phyloP scores from a whole-genome alignment of 495 filamentous ascomycete genomes.

The Xylaria intraflava region DNA sequence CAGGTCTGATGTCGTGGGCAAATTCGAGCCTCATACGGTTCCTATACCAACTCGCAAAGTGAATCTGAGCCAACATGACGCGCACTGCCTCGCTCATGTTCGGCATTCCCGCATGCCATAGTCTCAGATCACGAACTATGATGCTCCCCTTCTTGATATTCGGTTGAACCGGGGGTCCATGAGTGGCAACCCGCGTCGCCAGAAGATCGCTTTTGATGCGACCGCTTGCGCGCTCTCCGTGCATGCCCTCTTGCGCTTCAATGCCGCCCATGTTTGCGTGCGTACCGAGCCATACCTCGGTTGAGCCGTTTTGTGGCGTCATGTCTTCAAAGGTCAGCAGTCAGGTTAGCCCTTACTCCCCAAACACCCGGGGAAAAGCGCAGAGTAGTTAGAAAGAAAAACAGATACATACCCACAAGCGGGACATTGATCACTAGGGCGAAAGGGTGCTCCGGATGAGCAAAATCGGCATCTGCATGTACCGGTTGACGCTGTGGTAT shows the following conservation, averaged over 20 bases:
- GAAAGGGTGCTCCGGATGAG: slow-evolving; percentile 48
- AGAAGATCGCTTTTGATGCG: slow-evolving; percentile 40
- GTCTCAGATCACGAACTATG: slow-evolving; percentile 48
- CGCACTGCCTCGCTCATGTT: slow-evolving; percentile 43
- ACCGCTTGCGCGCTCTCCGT: slow-evolving; percentile 42
- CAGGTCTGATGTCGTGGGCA: slow-evolving; percentile 34
- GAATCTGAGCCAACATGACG: slow-evolving; percentile 54
- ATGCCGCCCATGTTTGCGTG: slow-evolving; percentile 32
- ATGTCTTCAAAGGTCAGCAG: slow-evolving; percentile 17
- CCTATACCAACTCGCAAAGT: slow-evolving; percentile 43
- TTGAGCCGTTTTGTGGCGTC: slow-evolving; percentile 50
- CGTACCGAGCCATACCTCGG: slow-evolving; percentile 56
- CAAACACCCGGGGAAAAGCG: neutral
- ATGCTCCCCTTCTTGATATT: slow-evolving; percentile 46
- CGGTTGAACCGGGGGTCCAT: slow-evolving; percentile 43
- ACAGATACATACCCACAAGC: slow-evolving; percentile 27
- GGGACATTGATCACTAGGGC: slow-evolving; percentile 51
- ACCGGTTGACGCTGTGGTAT: slow-evolving; percentile 43
- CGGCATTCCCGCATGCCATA: slow-evolving; percentile 58
- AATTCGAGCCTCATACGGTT: slow-evolving; percentile 48
- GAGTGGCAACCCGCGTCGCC: slow-evolving; percentile 29
- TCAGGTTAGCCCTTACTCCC: neutral
- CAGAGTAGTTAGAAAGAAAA: neutral
- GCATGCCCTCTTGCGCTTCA: slow-evolving; percentile 37
- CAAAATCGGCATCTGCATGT: slow-evolving; percentile 53